Percentiles rank a stretch among this genome's conserved stretches.
Conservation (phyloP, 768 basidiomycete genomes). For the Tylopilus subfusipes region DNA sequence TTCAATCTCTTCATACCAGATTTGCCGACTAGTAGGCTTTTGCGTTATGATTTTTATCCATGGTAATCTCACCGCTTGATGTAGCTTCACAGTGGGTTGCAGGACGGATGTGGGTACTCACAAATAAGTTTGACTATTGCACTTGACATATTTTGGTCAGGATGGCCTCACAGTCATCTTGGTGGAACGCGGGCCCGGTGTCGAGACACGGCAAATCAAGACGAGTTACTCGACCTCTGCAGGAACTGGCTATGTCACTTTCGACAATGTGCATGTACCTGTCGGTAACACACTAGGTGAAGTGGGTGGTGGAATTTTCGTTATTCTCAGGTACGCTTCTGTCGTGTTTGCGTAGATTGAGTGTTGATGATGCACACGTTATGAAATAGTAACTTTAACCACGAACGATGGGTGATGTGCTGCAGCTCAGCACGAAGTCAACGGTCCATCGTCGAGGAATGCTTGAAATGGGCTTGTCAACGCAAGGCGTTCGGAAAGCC, state of each 20-base stretch:
- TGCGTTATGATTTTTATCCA: neutral
- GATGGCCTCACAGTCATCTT: slow-evolving; percentile 64
- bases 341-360: neutral
- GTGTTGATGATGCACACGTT: neutral
- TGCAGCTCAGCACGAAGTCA: slow-evolving; percentile 71
- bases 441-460: slow-evolving; percentile 73
- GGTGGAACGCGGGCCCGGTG: slow-evolving; percentile 59
- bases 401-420: slow-evolving; percentile 92
- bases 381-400: slow-evolving; percentile 78
- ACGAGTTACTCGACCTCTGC: slow-evolving; percentile 86
- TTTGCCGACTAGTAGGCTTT: slow-evolving; percentile 37
- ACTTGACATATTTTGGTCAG: slow-evolving; percentile 27
- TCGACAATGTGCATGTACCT: slow-evolving; percentile 83
- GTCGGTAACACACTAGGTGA: slow-evolving; percentile 77
- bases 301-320: slow-evolving; percentile 59
- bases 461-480: slow-evolving; percentile 86
- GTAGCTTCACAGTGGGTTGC: slow-evolving; percentile 60
- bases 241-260: slow-evolving; percentile 81
- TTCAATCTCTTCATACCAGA: slow-evolving; percentile 23
- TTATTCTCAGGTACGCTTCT: slow-evolving; percentile 46
- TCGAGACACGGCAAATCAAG: slow-evolving; percentile 68
- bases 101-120: slow-evolving; percentile 42
- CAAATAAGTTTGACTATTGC: slow-evolving; percentile 15
- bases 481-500: slow-evolving; percentile 92
- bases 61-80: slow-evolving; percentile 17